Conservation (phyloP, 495 filamentous ascomycete genomes). For the Xylaria curta region DNA sequence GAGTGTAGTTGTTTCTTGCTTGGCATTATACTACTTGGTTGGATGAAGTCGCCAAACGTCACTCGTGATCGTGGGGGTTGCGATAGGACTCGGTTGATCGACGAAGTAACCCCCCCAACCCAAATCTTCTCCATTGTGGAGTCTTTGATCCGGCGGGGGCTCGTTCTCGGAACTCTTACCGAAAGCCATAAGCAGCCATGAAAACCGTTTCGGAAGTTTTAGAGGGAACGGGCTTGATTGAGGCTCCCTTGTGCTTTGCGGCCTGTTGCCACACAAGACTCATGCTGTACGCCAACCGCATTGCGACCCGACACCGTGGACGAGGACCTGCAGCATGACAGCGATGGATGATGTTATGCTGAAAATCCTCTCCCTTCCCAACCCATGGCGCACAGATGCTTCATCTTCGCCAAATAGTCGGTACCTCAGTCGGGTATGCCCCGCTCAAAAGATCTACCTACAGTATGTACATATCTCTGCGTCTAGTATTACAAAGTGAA, state of each 20-base stretch:
- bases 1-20: not conserved
- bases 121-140: constrained; percentile 25
- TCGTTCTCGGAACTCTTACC: constrained; percentile 26
- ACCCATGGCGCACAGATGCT: not conserved
- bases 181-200: constrained; percentile 39
- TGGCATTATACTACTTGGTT: constrained; percentile 2
- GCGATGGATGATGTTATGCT: constrained; percentile 9
- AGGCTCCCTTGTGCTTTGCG: constrained; percentile 26
- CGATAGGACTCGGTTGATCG: constrained; percentile 22
- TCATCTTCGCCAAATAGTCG: not conserved
- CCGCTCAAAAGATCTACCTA: not conserved
- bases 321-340: constrained; percentile 35
- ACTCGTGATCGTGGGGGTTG: not conserved
- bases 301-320: constrained; percentile 39
- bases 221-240: constrained; percentile 27
- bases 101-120: constrained; percentile 3
- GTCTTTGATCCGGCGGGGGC: constrained; percentile 17
- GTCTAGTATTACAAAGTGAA: not conserved
- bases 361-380: constrained; percentile 10
- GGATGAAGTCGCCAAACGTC: constrained; percentile 7
- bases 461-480: not conserved
- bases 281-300: constrained; percentile 41
- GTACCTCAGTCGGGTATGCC: not conserved
- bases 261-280: constrained; percentile 33
- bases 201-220: constrained; percentile 29